phyloP scores from a whole-genome alignment of 768 basidiomycete genomes.

The Cystobasidium ongulense region DNA sequence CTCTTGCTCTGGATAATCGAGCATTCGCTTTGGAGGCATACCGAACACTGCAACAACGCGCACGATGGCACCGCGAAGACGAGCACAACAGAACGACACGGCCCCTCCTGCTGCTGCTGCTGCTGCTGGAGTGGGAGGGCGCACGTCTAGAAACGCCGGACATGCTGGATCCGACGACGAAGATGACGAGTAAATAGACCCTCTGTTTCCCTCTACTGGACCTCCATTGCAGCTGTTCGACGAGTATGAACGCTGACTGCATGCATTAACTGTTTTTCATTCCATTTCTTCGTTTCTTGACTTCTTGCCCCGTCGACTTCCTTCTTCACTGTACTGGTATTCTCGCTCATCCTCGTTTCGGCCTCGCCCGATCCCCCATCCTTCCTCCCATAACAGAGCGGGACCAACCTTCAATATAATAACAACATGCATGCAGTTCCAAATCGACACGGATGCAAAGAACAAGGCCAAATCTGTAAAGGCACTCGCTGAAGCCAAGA shows the following conservation, averaged over 20 bases:
- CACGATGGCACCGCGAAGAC: not conserved
- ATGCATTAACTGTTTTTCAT: too few species aligned
- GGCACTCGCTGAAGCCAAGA: not conserved
- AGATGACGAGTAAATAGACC: not conserved
- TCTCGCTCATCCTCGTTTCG: not conserved
- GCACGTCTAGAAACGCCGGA: not conserved
- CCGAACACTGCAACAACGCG: not conserved
- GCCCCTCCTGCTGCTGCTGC: not conserved
- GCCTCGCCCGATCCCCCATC: not conserved
- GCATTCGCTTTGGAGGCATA: not conserved
- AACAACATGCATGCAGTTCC: constrained; percentile 16
- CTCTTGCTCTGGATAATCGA: not conserved
- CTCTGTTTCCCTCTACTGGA: not conserved
- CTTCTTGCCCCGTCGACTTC: too few species aligned
- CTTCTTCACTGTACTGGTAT: too few species aligned
- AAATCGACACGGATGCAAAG: not conserved
- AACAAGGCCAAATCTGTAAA: not conserved
- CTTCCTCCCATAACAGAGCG: not conserved
- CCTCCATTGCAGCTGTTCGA: too few species aligned
- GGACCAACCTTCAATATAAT: not conserved
- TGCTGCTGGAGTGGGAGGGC: not conserved
- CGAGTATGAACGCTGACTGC: too few species aligned
- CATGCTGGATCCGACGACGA: not conserved
- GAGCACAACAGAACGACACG: not conserved
- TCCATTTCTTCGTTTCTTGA: too few species aligned